Conservation (phyloP, 352 stramenopile species). For the Phytophthora pluvialis region DNA sequence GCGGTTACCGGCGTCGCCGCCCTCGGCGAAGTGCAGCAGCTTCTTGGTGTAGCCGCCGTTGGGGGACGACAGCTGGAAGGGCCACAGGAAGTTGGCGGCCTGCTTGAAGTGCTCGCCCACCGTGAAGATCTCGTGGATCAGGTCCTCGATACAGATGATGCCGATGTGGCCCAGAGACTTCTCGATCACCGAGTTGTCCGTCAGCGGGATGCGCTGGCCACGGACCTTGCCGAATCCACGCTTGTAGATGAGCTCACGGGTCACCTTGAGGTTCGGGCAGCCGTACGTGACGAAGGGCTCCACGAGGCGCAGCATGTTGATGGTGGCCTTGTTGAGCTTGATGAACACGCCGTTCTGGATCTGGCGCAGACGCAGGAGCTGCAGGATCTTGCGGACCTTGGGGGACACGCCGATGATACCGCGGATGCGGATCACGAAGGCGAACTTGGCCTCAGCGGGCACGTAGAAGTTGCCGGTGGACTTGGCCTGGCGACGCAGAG, state of each 20-base stretch:
- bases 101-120: slow-evolving; percentile 99
- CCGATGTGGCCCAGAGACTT: slow-evolving; percentile 94
- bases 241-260: slow-evolving; percentile 99
- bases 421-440: slow-evolving; percentile 98
- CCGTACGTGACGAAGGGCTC: slow-evolving; percentile 99
- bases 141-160: slow-evolving; percentile 99
- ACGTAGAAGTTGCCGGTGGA: slow-evolving; percentile 97
- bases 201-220: slow-evolving; percentile 98
- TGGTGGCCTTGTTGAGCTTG: slow-evolving; percentile 99
- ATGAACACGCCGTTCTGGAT: slow-evolving; percentile 99
- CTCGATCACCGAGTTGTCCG: slow-evolving; percentile 97
- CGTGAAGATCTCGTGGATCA: slow-evolving; percentile 99
- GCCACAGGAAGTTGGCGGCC: slow-evolving; percentile 99
- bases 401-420: slow-evolving; percentile 97
- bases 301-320: slow-evolving; percentile 99
- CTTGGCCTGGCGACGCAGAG: slow-evolving; percentile 97
- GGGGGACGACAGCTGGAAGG: slow-evolving; percentile 98
- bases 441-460: slow-evolving; percentile 97
- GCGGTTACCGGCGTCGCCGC: slow-evolving; percentile 93
- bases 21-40: slow-evolving; percentile 94
- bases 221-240: slow-evolving; percentile 99
- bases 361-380: slow-evolving; percentile 99
- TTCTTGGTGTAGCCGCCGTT: slow-evolving; percentile 96
- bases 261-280: slow-evolving; percentile 97
- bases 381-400: slow-evolving; percentile 98